A percentile compares a stretch with the other conserved stretches of the same genome.
phyloP scores from a whole-genome alignment of 164 flowering plant species.

The Magnolia officinalis region DNA sequence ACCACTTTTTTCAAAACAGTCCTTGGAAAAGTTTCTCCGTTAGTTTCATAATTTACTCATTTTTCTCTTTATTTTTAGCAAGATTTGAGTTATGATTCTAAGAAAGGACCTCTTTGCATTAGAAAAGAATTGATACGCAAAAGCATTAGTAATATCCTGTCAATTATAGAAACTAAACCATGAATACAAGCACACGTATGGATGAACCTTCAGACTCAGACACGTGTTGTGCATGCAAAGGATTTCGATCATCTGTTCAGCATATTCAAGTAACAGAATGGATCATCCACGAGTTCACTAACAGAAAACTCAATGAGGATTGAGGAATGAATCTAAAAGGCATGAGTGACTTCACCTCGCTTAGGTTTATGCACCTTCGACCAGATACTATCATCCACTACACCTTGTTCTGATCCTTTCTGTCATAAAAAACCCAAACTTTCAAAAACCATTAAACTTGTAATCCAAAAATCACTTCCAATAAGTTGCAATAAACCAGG shows the following conservation, averaged over 20 bases:
- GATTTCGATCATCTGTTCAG: neutral
- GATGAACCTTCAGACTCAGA: neutral
- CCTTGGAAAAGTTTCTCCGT: no score
- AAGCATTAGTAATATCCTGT: neutral
- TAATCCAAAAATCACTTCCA: neutral
- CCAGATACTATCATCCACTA: constrained; percentile 15
- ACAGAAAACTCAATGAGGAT: neutral
- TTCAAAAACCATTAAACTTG: neutral
- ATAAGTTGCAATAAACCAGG: neutral
- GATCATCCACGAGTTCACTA: neutral
- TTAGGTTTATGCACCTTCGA: constrained; percentile 19
- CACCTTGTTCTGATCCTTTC: constrained; percentile 25
- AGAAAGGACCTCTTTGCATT: neutral
- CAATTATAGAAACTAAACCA: neutral
- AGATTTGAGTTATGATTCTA: no score
- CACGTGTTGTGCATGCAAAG: no score
- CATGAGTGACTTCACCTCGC: constrained; percentile 13
- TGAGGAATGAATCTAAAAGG: neutral
- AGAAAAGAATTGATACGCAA: neutral
- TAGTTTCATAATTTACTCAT: no score
- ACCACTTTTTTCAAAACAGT: no score
- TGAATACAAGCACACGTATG: neutral
- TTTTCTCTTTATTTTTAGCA: no score
- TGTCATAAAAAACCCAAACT: constrained; percentile 8
- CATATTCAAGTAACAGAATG: neutral